These are phyloP conservation scores for Rhizopogon sp. DNA, from an alignment of 768 basidiomycete genomes.

Conservation along the genomic window DNA sequence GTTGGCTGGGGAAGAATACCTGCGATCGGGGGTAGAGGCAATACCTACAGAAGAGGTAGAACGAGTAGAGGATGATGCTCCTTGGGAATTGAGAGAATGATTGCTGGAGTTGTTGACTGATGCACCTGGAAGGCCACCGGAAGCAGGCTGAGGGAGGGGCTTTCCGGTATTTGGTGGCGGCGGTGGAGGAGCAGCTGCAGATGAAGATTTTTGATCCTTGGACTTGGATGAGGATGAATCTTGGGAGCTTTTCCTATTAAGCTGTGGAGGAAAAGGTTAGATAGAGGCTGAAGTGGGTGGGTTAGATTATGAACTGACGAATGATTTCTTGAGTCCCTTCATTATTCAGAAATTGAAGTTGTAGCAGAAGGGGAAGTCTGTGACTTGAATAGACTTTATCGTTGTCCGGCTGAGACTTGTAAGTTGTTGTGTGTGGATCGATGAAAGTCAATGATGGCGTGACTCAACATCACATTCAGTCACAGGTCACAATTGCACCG, in stretches of 20 bases:
- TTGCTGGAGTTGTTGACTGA: conserved; percentile 30
- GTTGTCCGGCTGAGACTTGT: neutral
- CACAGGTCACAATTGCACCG: conserved; percentile 10
- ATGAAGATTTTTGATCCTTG: conserved; percentile 52
- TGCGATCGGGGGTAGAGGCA: conserved; percentile 51
- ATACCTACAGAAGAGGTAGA: conserved; percentile 36
- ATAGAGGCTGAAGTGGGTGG: conserved; percentile 6
- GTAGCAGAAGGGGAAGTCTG: conserved; percentile 13
- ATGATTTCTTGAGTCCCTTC: conserved; percentile 84
- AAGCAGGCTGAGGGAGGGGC: conserved; percentile 52
- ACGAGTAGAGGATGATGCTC: conserved; percentile 35
- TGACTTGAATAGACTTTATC: neutral
- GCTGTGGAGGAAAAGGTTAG: conserved; percentile 35
- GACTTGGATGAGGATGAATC: conserved; percentile 65
- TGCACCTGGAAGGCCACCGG: conserved; percentile 30
- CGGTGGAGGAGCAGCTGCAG: conserved; percentile 42
- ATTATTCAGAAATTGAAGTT: conserved; percentile 32
- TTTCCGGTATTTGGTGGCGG: conserved; percentile 64
- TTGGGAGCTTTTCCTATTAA: conserved; percentile 63
- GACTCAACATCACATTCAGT: conserved; percentile 30
- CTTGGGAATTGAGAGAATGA: conserved; percentile 38
- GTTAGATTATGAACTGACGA: conserved; percentile 41
- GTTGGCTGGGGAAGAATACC: conserved; percentile 36
- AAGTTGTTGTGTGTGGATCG: conserved; percentile 23
- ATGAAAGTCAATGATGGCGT: conserved; percentile 28